A percentile compares a stretch with the other conserved stretches of the same genome.
phyloP scores from a whole-genome alignment of 139 green algal genomes.

The Mesotaenium endlicherianum region DNA sequence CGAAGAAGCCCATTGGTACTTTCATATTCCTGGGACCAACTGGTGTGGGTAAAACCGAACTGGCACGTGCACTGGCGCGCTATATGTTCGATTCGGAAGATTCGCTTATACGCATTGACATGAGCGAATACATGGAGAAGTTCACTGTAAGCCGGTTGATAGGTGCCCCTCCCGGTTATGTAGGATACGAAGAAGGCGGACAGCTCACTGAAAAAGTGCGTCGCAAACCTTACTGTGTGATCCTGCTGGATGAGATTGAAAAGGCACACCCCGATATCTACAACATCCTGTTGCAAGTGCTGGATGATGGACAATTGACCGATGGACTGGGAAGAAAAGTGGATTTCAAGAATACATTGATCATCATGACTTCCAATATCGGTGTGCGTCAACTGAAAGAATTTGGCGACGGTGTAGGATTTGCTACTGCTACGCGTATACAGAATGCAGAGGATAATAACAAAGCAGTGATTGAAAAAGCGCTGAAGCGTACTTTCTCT shows the following conservation, averaged over 20 bases:
- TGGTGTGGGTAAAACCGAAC: constrained; percentile 78
- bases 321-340: constrained; percentile 71
- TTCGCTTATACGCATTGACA: constrained; percentile 63
- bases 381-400: constrained; percentile 62
- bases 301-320: constrained; percentile 57
- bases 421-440: neutral
- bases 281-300: too few relatives aligned
- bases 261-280: too few relatives aligned
- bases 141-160: constrained; percentile 73
- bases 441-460: neutral
- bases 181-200: too few relatives aligned
- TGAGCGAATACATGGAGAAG: constrained; percentile 69
- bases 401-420: too few relatives aligned
- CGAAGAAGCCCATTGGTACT: constrained; percentile 63
- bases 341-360: constrained; percentile 85
- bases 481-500: constrained; percentile 54
- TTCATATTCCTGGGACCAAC: constrained; percentile 73
- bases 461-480: neutral
- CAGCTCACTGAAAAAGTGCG: too few relatives aligned
- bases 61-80: constrained; percentile 56
- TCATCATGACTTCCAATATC: constrained; percentile 93
- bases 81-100: constrained; percentile 41
- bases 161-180: constrained; percentile 48
- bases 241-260: too few relatives aligned
- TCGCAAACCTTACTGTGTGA: too few relatives aligned